Base-by-base conservation (phyloP, 352 stramenopile species). In the Globisporangium middletonii region DNA sequence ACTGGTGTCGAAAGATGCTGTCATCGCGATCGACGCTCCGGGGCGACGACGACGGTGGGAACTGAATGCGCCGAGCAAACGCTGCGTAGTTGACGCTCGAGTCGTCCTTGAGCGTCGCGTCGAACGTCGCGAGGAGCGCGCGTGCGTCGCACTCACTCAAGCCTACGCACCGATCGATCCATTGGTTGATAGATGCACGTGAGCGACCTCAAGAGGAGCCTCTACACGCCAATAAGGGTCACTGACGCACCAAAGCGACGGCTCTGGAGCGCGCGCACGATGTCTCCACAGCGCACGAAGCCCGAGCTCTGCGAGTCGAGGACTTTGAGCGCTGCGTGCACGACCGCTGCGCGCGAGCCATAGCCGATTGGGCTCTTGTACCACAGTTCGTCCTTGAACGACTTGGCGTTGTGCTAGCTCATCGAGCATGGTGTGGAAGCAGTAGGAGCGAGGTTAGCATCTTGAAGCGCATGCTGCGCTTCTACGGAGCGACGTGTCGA, bases 341-440 rank as follows among this genome's bases (percentile, higher is more conserved):
- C 18, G 5, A 86, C 75, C 1, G 77, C 75, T 6, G 65, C 63
- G 42, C 67, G 77, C 35, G 75, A 88, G 11, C 77, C 77, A 23
- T 53, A 55, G 2, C 72, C 75, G 19, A 84, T 64, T 4, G 71
- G 71, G 50, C 75, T 88, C 4, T 50, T 63, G 51, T 84, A 85
- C 75, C 75, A 88, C 5, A 68, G 47, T 16, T 86, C 73, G 48
- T 80, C 62, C 56, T 86, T 88, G 66, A 81, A 88, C 27, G 73
- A 73, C 63, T 88, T 88, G 49, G 51, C 60, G 37, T 52, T 33
- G 35, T 37, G 48, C 62, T 79, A 60, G 35, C 16, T 23, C 23
- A 23, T 23, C 23, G 23, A 47, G 43, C 15, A 8, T 46, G 16
- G 19, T 0, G 19, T 26, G 43, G 13, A 47, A 26, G 16, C 16